Base-by-base conservation (phyloP, 176 grass and related monocot genomes). In the Oryza meridionalis region DNA sequence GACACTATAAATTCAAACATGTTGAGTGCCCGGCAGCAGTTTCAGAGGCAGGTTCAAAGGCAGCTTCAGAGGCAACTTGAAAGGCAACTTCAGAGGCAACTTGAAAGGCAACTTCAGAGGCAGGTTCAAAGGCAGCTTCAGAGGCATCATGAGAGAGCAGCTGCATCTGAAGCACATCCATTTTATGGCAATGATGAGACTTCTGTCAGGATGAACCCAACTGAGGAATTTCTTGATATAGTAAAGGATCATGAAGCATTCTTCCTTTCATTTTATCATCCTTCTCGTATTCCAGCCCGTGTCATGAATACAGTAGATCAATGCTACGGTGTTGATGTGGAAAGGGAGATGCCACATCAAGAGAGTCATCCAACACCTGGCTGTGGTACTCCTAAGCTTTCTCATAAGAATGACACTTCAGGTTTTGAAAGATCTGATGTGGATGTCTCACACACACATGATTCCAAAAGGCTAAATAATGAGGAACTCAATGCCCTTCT, bases 191-290 rank as follows among this genome's bases (percentile, higher is more conserved):
- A 11, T 31, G 45, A 32, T 74, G 44, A 74, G 44, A 6, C 25
- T 15, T 47, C 45, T 74, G 25, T 51, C 26, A 27, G 45, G 44
- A 47, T 12, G 42, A 25, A 14, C 47, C 47, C 44, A 51, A 11
- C 22, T 74, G 72, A 74, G 15, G 45, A 74, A 29, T 74, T 74
- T 74, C 43, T 31, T 25, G 12, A 74, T 51, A 31, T 74, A 74
- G 47, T 32, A 31, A 51, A n/a, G 45, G 11, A 31, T 31, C 72
- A 74, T 51, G 25, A 51, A 44, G 45, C 24, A 31, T 31, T 26
- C 13, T 29, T 74, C 26, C 45, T 13, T 50, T 45, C 45, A 51
- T 74, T 49, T 47, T 51, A 50, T 26, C 13, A 74, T 74, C 72
- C 45, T 74, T 7, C 26, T 29, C 7, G 2, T 74, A 31, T 74